These are phyloP conservation scores for Borealophlyctis nickersoniae DNA, from an alignment of 192 early-diverging fungal species.

Conservation along the genomic window DNA sequence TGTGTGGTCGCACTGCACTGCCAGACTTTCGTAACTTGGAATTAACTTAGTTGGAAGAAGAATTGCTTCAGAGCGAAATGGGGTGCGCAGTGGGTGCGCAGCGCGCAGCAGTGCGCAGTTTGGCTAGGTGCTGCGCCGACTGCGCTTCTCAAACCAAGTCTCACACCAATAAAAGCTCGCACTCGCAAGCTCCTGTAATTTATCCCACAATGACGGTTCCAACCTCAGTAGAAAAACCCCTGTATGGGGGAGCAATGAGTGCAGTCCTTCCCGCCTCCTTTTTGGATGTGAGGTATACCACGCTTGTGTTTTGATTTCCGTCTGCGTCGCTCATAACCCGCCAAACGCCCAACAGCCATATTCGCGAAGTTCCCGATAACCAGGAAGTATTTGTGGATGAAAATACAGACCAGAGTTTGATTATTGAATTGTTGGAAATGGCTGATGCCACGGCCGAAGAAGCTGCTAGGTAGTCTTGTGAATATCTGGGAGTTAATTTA, in stretches of 20 bases:
- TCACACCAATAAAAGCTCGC: too few species aligned
- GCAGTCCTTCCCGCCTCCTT: slow-evolving; percentile 56
- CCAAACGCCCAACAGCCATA: slow-evolving; percentile 46
- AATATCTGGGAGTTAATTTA: slow-evolving; percentile 13
- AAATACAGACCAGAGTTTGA: slow-evolving; percentile 72
- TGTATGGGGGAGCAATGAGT: slow-evolving; percentile 73
- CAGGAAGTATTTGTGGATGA: slow-evolving; percentile 86
- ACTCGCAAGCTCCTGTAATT: too few species aligned
- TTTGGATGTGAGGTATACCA: slow-evolving; percentile 51
- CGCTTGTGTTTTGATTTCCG: background rate
- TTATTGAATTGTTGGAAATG: slow-evolving; percentile 81
- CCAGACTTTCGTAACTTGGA: too few species aligned
- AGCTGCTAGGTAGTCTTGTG: slow-evolving; percentile 58
- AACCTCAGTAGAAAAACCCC: too few species aligned
- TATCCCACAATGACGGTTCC: too few species aligned
- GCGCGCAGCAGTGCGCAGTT: too few species aligned
- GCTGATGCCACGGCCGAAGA: slow-evolving; percentile 49
- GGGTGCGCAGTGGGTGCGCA: too few species aligned
- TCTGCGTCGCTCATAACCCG: background rate
- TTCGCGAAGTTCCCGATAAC: slow-evolving; percentile 83
- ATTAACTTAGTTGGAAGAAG: too few species aligned
- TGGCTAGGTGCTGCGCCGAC: too few species aligned
- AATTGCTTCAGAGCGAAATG: too few species aligned
- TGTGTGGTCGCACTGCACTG: too few species aligned
- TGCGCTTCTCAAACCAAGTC: too few species aligned